Evolutionary conservation across 2,329 filamentous ascomycete genomes (phyloP).

Genomic region (Grosmannia serpens): DNA sequence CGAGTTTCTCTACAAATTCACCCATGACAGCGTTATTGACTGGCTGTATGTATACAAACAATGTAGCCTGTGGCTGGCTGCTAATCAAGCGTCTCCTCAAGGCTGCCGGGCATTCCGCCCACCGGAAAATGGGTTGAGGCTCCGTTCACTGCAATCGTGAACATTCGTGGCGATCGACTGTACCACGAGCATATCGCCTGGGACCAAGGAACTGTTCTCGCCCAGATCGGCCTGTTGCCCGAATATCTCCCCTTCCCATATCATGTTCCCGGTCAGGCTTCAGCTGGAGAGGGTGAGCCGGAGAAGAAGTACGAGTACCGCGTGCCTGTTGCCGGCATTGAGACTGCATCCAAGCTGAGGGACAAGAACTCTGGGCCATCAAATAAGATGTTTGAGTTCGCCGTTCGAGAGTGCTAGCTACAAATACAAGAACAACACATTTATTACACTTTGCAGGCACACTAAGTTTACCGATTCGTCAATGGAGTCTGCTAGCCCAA

Average conservation of each 20-base stretch:
- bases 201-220: slow-evolving; percentile 53
- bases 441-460: no score
- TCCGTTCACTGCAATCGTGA: slow-evolving; percentile 54
- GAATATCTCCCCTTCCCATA: slow-evolving; percentile 55
- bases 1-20: slow-evolving; percentile 56
- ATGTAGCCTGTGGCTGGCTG: not conserved
- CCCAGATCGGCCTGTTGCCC: slow-evolving; percentile 50
- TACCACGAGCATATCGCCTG: slow-evolving; percentile 62
- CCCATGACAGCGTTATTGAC: slow-evolving; percentile 50
- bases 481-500: no score
- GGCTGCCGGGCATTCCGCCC: slow-evolving; percentile 46
- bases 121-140: slow-evolving; percentile 42
- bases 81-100: slow-evolving; percentile 13
- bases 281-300: slow-evolving; percentile 13
- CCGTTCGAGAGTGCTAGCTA: slow-evolving; percentile 11
- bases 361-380: slow-evolving; percentile 38
- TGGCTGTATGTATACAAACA: slow-evolving; percentile 46
- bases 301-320: slow-evolving; percentile 38
- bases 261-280: slow-evolving; percentile 25
- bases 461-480: no score
- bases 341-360: slow-evolving; percentile 35
- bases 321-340: slow-evolving; percentile 47
- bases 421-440: not conserved
- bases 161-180: slow-evolving; percentile 54
- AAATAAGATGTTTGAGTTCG: slow-evolving; percentile 41